These are phyloP conservation scores for Sporothrix pallida DNA, from an alignment of 2,329 filamentous ascomycete species.

Conservation along the genomic window DNA sequence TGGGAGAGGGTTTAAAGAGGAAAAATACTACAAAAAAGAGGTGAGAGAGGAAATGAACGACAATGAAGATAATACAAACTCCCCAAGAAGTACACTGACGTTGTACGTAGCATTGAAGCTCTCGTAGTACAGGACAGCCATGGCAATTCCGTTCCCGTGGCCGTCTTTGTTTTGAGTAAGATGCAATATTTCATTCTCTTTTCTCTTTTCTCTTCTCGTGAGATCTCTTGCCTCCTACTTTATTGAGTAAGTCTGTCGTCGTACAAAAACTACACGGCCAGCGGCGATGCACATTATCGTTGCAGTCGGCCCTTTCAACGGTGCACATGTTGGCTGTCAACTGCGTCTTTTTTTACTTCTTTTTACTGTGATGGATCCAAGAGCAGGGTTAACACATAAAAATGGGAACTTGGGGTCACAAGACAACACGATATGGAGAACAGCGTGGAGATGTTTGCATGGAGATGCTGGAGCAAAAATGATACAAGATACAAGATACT, in stretches of 20 bases:
- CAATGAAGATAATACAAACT: neutral
- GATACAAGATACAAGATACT: neutral
- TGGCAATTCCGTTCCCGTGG: neutral
- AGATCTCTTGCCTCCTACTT: neutral
- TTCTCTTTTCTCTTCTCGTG: neutral
- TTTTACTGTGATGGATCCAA: neutral
- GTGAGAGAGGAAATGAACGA: neutral
- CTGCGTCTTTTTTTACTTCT: no score
- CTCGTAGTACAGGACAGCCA: neutral
- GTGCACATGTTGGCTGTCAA: neutral
- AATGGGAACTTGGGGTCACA: slow-evolving; percentile 8
- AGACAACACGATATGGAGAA: neutral
- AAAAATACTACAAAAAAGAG: neutral
- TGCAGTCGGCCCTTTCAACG: slow-evolving; percentile 14
- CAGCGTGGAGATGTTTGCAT: neutral
- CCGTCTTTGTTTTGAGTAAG: neutral
- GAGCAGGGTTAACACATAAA: neutral
- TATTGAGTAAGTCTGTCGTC: neutral
- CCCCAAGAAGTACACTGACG: no score
- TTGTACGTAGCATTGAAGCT: neutral
- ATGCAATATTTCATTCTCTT: neutral
- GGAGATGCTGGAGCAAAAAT: neutral
- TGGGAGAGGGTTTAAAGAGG: neutral
- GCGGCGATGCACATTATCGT: neutral
- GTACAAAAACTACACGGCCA: neutral